These are phyloP conservation scores for Aspergillus homomorphus DNA, from an alignment of 495 filamentous ascomycete genomes.

Conservation along the genomic window DNA sequence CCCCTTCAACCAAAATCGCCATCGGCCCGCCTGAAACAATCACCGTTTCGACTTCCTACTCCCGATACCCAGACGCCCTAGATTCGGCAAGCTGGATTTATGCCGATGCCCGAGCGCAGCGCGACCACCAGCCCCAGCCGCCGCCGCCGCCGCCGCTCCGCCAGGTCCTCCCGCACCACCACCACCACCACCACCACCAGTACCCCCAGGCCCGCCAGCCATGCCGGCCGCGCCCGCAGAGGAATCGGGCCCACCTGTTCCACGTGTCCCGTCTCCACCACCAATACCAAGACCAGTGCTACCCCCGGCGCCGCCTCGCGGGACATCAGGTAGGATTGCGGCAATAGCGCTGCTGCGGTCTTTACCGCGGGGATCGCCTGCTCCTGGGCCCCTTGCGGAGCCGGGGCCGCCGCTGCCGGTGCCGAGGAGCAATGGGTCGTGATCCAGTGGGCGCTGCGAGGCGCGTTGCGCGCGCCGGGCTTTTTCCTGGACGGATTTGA, in stretches of 20 bases:
- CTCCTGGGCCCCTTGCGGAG: no score
- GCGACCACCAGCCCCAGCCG: constrained; percentile 24
- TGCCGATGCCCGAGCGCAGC: constrained; percentile 50
- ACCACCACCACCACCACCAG: background rate
- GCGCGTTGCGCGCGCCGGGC: constrained; percentile 54
- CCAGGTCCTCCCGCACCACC: constrained; percentile 32
- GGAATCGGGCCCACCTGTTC: constrained; percentile 27
- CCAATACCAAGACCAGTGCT: constrained; percentile 37
- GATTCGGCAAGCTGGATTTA: constrained; percentile 63
- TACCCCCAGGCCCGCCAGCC: background rate
- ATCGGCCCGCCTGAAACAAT: background rate
- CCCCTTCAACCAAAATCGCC: background rate
- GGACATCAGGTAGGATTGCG: constrained; percentile 35
- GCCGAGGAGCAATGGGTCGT: constrained; percentile 8
- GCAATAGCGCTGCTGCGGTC: constrained; percentile 25
- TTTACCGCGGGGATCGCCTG: constrained; percentile 30
- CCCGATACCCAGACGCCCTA: constrained; percentile 67
- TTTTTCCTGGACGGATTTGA: constrained; percentile 81
- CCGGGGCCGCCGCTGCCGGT: no score
- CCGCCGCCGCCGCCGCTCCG: constrained; percentile 21
- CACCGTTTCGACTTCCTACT: constrained; percentile 52
- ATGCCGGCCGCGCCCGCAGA: no score
- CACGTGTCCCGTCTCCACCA: constrained; percentile 16
- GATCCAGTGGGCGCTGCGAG: constrained; percentile 33
- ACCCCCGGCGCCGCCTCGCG: constrained; percentile 32